Conservation (phyloP, 2,329 filamentous ascomycete species). For the Colletotrichum godetiae region DNA sequence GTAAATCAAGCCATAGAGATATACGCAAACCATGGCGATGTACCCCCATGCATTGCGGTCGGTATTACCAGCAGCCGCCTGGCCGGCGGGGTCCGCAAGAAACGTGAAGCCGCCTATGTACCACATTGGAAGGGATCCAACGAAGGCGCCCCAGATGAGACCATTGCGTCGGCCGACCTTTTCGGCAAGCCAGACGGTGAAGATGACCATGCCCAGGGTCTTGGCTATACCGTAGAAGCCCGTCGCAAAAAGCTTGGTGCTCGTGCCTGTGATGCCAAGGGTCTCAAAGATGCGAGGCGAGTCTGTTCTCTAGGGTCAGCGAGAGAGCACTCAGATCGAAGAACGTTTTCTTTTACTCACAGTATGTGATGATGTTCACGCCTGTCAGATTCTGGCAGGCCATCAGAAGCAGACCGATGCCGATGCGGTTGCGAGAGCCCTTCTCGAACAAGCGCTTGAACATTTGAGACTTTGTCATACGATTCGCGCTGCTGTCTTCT, state of each 20-base stretch:
- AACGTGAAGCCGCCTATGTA: slow-evolving; percentile 51
- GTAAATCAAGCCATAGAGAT: slow-evolving; percentile 48
- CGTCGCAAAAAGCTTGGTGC: slow-evolving; percentile 49
- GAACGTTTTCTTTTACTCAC: neutral
- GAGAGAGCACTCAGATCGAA: neutral
- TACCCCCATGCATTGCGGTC: slow-evolving; percentile 52
- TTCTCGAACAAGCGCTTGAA: slow-evolving; percentile 36
- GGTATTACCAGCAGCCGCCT: slow-evolving; percentile 58
- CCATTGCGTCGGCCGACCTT: slow-evolving; percentile 58
- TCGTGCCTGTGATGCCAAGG: slow-evolving; percentile 47
- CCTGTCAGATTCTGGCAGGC: neutral
- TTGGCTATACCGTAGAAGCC: slow-evolving; percentile 53
- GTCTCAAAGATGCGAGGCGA: slow-evolving; percentile 48
- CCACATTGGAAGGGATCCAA: slow-evolving; percentile 49
- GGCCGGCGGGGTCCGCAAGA: slow-evolving; percentile 44
- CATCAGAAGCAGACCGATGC: slow-evolving; percentile 60
- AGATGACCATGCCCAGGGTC: slow-evolving; percentile 48
- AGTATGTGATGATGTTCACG: slow-evolving; percentile 13
- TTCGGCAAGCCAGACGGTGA: slow-evolving; percentile 57
- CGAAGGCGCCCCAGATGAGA: slow-evolving; percentile 54
- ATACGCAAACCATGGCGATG: slow-evolving; percentile 54
- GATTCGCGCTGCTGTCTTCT: slow-evolving; percentile 58
- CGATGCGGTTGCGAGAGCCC: slow-evolving; percentile 50
- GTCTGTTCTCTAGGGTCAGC: slow-evolving; percentile 39
- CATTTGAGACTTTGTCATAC: slow-evolving; percentile 32